Base-by-base conservation (phyloP, 1,284 basidiomycete species). In the Ceratobasidium sp. region DNA sequence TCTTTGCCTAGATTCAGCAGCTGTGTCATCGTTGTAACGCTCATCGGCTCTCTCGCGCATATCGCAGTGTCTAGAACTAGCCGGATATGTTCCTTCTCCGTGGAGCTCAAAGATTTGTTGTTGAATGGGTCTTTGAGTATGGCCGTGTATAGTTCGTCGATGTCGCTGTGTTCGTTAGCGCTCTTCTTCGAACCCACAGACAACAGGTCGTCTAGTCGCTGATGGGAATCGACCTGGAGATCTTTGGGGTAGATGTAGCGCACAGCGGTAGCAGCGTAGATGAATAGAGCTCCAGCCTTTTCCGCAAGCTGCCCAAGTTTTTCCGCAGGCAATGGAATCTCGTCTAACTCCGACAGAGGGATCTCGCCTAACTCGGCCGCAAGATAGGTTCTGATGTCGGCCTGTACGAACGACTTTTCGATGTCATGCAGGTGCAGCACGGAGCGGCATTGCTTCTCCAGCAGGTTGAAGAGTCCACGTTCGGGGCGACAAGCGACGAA, bases 401-500 rank as follows among this genome's bases (percentile, higher is more conserved):
- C 51, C 29, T 75, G 31, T 8, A 75, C 74, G 6, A 69, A n/a
- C n/a, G 48, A 36, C 7, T 24, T 8, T 6, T 75, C 74, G 27
- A 69, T 69, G 45, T 67, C 27, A 33, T 73, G 71, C 1, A 73
- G 31, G 14, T 22, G 33, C 1, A 63, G 60, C n/a, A 56, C 27
- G 11, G 60, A 63, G 6, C 36, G 22, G 19, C n/a, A 11, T 2
- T 22, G 22, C 24, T 57, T 17, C 11, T 29, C 22, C 60, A 45
- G 17, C 14, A 2, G n/a, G 7, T 63, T 41, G 14, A 44, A n/a
- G 19, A 45, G 17, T 14, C 41, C 7, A 11, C 9, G 54, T 41
- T 62, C 65, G 4, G 74, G 74, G 5, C 74, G 65, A 17, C 74
- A 71, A 9, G 74, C 60, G 15, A 75, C 33, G 44, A 75, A 45